Base-by-base conservation (phyloP, 352 stramenopile species). In the Albugo laibachii region DNA sequence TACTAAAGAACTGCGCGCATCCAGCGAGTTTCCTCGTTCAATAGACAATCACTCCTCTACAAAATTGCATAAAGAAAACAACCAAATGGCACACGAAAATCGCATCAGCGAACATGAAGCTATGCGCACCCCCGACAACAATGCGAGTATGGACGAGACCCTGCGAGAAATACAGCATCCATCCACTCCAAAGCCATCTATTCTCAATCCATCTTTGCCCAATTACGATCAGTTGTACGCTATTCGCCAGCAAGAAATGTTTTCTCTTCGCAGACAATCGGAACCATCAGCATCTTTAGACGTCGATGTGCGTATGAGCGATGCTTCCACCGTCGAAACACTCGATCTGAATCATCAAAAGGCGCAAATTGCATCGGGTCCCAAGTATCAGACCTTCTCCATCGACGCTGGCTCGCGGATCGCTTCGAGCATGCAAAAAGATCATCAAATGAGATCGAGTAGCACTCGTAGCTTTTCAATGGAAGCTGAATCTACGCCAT, bases 301-400 rank as follows among this genome's bases (percentile, higher is more conserved):
- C 15, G 56, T 57, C 11, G 59, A 72, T 43, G 66, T 66, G 14
- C 21, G 56, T 12, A 79, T 80, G 62, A 75, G 59, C 48, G 64
- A 71, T 24, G 61, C 48, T 10, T 61, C 47, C 5, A 62, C 58
- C 2, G 60, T 78, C n/a, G 42, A 43, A 1, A 66, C 54, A 21
- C 50, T 59, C 2, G 63, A 62, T 37, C 49, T 80, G 49, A 63
- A 84, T 31, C 24, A 31, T 3, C 24, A 31, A 10, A 31, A 31
- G 8, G 24, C 24, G 8, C 24, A 31, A 8, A 31, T 31, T 31
- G 24, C 24, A 31, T 31, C 24, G 24, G 8, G 3, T 31, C 24
- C 24, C 24, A 8, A 31, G 24, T 31, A 10, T 31, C 24, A n/a
- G n/a, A n/a, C n/a, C n/a, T n/a, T n/a, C n/a, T 65, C 59, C 55